A percentile compares a stretch with the other conserved stretches of the same genome.
These are phyloP conservation scores for Malus domestica DNA, from an alignment of 306 rosid genomes.

Conservation along the genomic window DNA sequence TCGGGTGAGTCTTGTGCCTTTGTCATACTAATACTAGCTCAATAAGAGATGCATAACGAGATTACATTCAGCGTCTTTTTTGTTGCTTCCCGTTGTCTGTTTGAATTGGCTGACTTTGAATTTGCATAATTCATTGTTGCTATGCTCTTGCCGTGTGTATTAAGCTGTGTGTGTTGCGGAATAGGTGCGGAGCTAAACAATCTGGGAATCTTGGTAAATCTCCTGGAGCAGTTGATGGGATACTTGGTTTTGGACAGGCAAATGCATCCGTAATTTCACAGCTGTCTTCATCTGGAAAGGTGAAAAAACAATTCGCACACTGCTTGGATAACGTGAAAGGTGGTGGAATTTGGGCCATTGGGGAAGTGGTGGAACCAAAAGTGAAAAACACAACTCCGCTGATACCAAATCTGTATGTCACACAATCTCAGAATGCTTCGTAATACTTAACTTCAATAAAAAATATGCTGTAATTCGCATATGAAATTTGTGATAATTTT, in stretches of 20 bases:
- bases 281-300: conserved; percentile 75
- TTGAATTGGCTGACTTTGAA: background rate
- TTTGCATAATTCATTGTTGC: background rate
- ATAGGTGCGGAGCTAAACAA: conserved; percentile 72
- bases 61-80: background rate
- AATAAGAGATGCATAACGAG: background rate
- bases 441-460: background rate
- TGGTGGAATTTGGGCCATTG: conserved; percentile 90
- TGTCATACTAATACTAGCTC: background rate
- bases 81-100: background rate
- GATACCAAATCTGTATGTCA: conserved; percentile 56
- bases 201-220: conserved; percentile 48
- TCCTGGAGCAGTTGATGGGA: conserved; percentile 62
- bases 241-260: conserved; percentile 92
- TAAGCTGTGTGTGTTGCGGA: background rate
- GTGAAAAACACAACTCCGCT: conserved; percentile 44
- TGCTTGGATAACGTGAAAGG: conserved; percentile 72
- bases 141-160: background rate
- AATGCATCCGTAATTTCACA: conserved; percentile 84
- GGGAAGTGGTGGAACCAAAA: conserved; percentile 74
- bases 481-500: conserved; percentile 31
- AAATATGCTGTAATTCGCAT: conserved; percentile 5
- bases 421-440: conserved; percentile 5
- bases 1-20: conserved; percentile 51
- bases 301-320: conserved; percentile 73